Evolutionary conservation across 2,329 filamentous ascomycete species (phyloP).

Genomic region (Drechslera avenae): DNA sequence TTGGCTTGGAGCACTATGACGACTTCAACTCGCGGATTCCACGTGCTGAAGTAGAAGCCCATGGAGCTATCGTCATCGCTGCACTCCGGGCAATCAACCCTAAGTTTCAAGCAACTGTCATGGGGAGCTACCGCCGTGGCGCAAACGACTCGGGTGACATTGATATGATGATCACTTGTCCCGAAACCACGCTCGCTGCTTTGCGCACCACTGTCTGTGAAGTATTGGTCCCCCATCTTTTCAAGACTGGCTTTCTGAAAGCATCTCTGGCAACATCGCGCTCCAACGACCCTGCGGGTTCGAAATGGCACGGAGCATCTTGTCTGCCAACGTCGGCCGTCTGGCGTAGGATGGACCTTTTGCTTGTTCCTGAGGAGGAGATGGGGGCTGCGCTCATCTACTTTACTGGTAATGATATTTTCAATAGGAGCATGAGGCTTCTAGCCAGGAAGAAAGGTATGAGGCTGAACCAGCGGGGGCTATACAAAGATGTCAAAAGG

Average conservation of each 20-base stretch:
- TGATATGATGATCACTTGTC: conserved; percentile 80
- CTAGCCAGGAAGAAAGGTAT: conserved; percentile 80
- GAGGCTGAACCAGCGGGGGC: conserved; percentile 80
- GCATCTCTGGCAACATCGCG: conserved; percentile 66
- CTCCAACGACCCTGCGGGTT: conserved; percentile 59
- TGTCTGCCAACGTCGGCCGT: conserved; percentile 62
- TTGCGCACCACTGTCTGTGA: conserved; percentile 68
- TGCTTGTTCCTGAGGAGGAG: conserved; percentile 79
- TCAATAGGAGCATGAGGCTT: conserved; percentile 84
- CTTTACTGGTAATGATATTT: conserved; percentile 94
- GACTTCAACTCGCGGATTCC: conserved; percentile 83
- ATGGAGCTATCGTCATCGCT: conserved; percentile 68
- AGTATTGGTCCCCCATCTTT: conserved; percentile 66
- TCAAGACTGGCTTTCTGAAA: conserved; percentile 68
- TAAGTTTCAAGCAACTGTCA: conserved; percentile 71
- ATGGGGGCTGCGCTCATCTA: conserved; percentile 88
- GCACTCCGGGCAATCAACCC: conserved; percentile 66
- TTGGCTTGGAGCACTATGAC: conserved; percentile 79
- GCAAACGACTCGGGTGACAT: conserved; percentile 77
- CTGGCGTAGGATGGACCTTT: conserved; percentile 84
- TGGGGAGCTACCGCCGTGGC: conserved; percentile 85
- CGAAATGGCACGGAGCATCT: conserved; percentile 89
- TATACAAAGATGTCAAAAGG: conserved; percentile 74
- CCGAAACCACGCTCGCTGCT: conserved; percentile 58
- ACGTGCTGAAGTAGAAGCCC: conserved; percentile 71